Evolutionary conservation across 495 filamentous ascomycete genomes (phyloP).

Genomic region (Talaromyces thailandensis): DNA sequence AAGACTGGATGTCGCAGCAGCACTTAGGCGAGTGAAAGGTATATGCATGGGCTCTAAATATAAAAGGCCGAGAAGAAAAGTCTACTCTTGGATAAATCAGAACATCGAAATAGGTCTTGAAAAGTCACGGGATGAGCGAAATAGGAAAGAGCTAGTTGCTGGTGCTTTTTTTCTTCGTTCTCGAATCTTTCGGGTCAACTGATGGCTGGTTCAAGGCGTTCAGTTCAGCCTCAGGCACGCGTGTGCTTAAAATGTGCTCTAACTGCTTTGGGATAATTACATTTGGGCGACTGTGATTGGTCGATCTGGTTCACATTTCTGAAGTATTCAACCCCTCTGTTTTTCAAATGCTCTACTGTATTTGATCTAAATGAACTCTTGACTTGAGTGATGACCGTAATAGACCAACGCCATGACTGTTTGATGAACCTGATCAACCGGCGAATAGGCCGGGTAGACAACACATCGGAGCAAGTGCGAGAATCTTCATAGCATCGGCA

Average conservation of each 20-base stretch:
- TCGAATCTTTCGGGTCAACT: background rate
- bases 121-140: slow-evolving; percentile 3
- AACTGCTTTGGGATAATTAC: background rate
- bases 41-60: background rate
- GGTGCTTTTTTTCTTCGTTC: background rate
- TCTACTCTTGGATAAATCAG: background rate
- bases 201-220: background rate
- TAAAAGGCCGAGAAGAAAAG: background rate
- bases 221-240: background rate
- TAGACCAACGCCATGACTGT: background rate
- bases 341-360: background rate
- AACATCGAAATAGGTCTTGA: background rate
- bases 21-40: background rate
- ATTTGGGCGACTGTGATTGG: background rate
- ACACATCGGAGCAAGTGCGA: slow-evolving; percentile 5
- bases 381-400: background rate
- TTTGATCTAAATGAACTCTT: background rate
- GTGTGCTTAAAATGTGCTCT: background rate
- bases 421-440: background rate
- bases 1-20: background rate
- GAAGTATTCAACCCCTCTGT: background rate
- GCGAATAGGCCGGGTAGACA: background rate
- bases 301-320: background rate
- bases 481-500: background rate
- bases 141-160: background rate